Percentiles rank a stretch among this genome's conserved stretches.
These are phyloP conservation scores for Fomitopsis pinicola DNA, from an alignment of 1,284 basidiomycete species.

Conservation along the genomic window DNA sequence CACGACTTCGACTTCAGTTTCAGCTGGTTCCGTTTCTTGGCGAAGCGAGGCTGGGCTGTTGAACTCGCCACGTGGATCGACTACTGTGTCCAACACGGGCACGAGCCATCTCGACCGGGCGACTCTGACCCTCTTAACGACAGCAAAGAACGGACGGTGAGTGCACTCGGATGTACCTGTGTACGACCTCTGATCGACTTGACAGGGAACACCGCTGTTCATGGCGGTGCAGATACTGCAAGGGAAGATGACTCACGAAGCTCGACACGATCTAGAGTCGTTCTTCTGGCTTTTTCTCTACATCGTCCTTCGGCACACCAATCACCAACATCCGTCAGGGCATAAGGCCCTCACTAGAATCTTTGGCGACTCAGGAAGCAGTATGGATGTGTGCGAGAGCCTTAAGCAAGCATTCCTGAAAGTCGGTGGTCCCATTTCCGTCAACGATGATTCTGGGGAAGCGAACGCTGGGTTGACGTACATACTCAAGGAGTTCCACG, in stretches of 20 bases:
- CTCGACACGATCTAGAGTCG: constrained; percentile 14
- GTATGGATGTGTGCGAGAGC: too few relatives aligned
- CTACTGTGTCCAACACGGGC: background rate
- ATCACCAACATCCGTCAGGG: too few relatives aligned
- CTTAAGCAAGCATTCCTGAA: too few relatives aligned
- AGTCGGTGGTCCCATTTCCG: too few relatives aligned
- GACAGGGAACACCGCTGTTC: constrained; percentile 10
- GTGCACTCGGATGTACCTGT: background rate
- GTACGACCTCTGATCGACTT: background rate
- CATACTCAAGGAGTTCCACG: too few relatives aligned
- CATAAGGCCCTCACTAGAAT: too few relatives aligned
- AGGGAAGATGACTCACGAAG: background rate
- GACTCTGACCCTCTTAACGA: too few relatives aligned
- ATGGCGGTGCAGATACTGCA: constrained; percentile 5
- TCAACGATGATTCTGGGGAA: too few relatives aligned
- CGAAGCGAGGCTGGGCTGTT: background rate
- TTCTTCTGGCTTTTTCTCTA: constrained; percentile 15
- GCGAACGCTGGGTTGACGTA: too few relatives aligned
- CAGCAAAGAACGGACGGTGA: background rate
- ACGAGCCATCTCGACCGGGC: too few relatives aligned
- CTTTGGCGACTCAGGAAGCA: too few relatives aligned
- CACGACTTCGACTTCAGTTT: background rate
- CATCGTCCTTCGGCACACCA: constrained; percentile 12
- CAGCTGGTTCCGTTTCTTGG: background rate
- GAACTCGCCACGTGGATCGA: background rate